Percentiles rank a stretch among this genome's conserved stretches.
These are phyloP conservation scores for Nannizzia gypsea DNA, from an alignment of 2,329 filamentous ascomycete species.

Conservation along the genomic window DNA sequence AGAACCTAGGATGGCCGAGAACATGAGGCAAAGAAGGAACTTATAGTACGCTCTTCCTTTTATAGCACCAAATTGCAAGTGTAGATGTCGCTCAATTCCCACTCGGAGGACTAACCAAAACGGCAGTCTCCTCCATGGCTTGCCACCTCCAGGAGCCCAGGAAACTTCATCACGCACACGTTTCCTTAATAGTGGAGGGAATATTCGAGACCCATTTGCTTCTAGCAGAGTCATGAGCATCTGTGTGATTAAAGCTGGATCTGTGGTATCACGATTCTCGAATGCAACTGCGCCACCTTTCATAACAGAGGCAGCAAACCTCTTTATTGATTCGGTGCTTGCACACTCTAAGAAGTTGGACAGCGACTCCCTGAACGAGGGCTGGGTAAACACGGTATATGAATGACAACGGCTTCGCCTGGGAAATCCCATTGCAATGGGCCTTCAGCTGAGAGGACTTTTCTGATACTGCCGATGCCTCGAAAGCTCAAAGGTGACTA, in stretches of 20 bases:
- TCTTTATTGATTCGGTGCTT: conserved; percentile 41
- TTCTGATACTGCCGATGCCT: conserved; percentile 44
- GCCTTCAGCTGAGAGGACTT: conserved; percentile 41
- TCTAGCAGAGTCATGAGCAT: conserved; percentile 51
- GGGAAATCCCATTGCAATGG: conserved; percentile 52
- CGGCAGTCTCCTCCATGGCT: conserved; percentile 52
- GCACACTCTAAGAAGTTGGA: conserved; percentile 46
- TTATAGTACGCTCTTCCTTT: conserved; percentile 46
- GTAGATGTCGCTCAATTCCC: conserved; percentile 42
- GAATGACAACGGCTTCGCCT: conserved; percentile 39
- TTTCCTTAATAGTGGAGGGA: conserved; percentile 40
- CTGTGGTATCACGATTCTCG: conserved; percentile 47
- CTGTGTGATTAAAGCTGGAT: conserved; percentile 48
- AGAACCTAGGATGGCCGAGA: conserved; percentile 39
- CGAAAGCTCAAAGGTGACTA: conserved; percentile 46
- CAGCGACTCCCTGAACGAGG: conserved; percentile 38
- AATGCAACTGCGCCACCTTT: conserved; percentile 42
- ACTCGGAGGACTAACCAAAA: conserved; percentile 54
- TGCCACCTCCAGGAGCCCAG: conserved; percentile 32
- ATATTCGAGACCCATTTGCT: conserved; percentile 36
- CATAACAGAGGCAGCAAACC: conserved; percentile 39
- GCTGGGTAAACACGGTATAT: conserved; percentile 29
- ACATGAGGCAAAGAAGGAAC: conserved; percentile 40
- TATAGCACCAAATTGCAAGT: conserved; percentile 14
- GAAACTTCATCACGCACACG: conserved; percentile 52